These are phyloP conservation scores for Cubamyces sp. DNA, from an alignment of 768 basidiomycete genomes.

Conservation along the genomic window DNA sequence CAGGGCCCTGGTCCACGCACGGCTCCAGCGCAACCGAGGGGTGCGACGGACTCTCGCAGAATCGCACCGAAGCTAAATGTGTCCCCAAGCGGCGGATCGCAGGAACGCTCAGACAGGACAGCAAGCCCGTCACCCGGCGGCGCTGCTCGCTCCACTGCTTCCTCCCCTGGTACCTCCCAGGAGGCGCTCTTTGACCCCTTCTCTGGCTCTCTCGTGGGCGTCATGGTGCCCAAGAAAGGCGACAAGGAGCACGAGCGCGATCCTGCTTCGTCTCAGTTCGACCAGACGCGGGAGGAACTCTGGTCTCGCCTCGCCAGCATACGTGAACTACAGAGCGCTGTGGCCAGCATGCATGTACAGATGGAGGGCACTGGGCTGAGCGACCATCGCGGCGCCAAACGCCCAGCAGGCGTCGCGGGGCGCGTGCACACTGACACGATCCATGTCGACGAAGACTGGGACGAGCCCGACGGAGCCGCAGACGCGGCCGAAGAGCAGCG, in stretches of 20 bases:
- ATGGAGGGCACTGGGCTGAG: constrained; percentile 68
- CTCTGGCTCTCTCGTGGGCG: constrained; percentile 48
- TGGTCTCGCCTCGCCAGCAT: constrained; percentile 74
- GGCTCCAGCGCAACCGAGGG: neutral
- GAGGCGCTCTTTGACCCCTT: constrained; percentile 51
- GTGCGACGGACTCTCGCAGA: neutral
- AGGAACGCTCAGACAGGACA: constrained; percentile 23
- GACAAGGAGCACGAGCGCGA: constrained; percentile 24
- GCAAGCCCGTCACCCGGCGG: constrained; percentile 23
- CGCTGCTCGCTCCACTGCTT: constrained; percentile 19
- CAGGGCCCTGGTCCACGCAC: constrained; percentile 37
- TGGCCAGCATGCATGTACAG: constrained; percentile 71
- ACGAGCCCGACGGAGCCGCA: constrained; percentile 52
- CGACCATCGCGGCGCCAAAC: constrained; percentile 29
- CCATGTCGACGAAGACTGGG: constrained; percentile 49
- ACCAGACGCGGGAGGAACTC: constrained; percentile 49
- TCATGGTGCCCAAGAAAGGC: constrained; percentile 32
- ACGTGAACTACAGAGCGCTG: constrained; percentile 71
- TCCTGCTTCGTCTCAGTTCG: constrained; percentile 22
- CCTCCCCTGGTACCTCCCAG: constrained; percentile 26
- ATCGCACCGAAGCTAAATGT: constrained; percentile 20
- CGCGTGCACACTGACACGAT: constrained; percentile 47
- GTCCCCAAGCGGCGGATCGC: constrained; percentile 24
- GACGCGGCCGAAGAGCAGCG: constrained; percentile 61
- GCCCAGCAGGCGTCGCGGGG: constrained; percentile 20